phyloP scores from a whole-genome alignment of 305 asterid genomes.

The Fraxinus platypoda region DNA sequence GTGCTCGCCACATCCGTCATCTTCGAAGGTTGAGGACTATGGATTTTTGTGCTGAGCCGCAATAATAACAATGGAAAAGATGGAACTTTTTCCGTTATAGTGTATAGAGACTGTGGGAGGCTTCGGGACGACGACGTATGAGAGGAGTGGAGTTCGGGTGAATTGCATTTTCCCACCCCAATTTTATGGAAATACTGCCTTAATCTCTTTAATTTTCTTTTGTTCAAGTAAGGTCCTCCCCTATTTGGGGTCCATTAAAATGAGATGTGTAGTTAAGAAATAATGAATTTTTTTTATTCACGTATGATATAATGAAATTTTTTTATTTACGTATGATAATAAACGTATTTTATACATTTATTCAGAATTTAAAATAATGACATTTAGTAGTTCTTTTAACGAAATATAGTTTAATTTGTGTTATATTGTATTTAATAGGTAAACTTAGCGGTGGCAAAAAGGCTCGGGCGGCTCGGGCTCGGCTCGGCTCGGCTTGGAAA shows the following conservation, averaged over 20 bases:
- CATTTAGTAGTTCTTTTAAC: too few relatives aligned
- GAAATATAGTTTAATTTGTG: too few relatives aligned
- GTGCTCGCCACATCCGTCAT: conserved; percentile 92
- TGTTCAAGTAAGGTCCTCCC: background rate
- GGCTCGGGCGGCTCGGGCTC: too few relatives aligned
- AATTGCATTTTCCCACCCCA: background rate
- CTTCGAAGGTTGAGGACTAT: conserved; percentile 11
- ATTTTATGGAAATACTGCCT: background rate
- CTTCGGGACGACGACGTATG: background rate
- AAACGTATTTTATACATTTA: too few relatives aligned
- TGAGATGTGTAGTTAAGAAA: background rate
- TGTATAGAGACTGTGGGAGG: background rate
- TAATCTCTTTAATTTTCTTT: background rate
- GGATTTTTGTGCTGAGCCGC: background rate
- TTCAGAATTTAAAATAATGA: too few relatives aligned
- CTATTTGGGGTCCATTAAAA: background rate
- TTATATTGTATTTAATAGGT: too few relatives aligned
- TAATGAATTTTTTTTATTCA: too few relatives aligned
- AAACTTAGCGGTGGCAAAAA: too few relatives aligned
- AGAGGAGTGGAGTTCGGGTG: background rate
- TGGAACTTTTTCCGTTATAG: background rate
- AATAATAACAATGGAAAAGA: background rate
- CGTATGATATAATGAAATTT: too few relatives aligned
- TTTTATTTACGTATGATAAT: too few relatives aligned
- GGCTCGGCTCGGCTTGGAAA: too few relatives aligned